Base-by-base conservation (phyloP, 495 filamentous ascomycete genomes). In the Penicillium riverlandense region DNA sequence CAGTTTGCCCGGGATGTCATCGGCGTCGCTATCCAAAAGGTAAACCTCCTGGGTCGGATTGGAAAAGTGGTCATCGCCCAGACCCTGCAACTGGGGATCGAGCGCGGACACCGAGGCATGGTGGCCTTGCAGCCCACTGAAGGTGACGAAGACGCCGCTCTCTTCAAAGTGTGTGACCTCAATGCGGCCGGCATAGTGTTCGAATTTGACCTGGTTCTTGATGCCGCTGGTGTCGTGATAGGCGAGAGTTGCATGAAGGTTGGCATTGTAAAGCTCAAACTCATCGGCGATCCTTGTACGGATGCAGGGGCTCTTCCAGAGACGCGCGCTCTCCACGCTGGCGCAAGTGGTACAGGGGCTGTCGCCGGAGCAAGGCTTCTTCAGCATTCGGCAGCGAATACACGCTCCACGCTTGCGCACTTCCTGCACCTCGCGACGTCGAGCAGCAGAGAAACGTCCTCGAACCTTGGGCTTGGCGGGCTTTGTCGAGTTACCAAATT, bases 331-430 rank as follows among this genome's bases (percentile, higher is more conserved):
- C 44, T 88, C 75, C 4, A 92, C 84, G 50, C 82, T 85, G 27
- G 74, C 70, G 47, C 88, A 95, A n/a, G 86, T 85, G 14, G 73
- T 79, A 55, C 88, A 95, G 4, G 88, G 88, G n/a, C 71, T 82
- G 27, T 84, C 86, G 11, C 78, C 78, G 4, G 86, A 90, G 54
- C 88, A 95, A 1, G 85, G 84, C 64, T 95, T 95, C 55, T 88
- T 85, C 9, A 95, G 68, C 69, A 95, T 89, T 3, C 86, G 77
- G 64, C 88, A 95, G 37, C 88, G 79, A 42, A 90, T 87, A 53
- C 88, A 95, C 11, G 88, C 88, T 14, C 88, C 88, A 22, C 79
- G 74, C 54, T 88, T 87, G 22, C 88, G 76, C 28, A 92, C 80
- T 53, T 84, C 82, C 53, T 88, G 83, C 4, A 95, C 86, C 58